These are phyloP conservation scores for Penicillium bialowiezense DNA, from an alignment of 495 filamentous ascomycete genomes.

Conservation along the genomic window DNA sequence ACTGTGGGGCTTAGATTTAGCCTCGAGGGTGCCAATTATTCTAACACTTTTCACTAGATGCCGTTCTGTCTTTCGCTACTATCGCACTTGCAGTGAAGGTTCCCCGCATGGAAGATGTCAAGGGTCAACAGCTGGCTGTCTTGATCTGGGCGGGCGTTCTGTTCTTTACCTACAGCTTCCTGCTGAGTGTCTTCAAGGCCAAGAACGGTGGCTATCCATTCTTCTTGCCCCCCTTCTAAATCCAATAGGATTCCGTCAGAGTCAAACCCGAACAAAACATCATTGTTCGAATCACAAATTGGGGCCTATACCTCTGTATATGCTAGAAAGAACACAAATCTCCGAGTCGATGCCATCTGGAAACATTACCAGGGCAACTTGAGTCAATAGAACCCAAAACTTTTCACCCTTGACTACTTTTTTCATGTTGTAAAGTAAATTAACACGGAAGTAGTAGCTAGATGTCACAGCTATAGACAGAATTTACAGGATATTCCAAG, in stretches of 20 bases:
- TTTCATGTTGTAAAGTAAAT: too few species aligned
- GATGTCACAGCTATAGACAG: too few species aligned
- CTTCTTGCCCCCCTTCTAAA: conserved; percentile 82
- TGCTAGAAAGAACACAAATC: not conserved
- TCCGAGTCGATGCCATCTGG: too few species aligned
- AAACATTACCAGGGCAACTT: not conserved
- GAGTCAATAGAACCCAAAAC: not conserved
- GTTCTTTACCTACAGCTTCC: conserved; percentile 84
- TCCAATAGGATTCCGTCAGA: not conserved
- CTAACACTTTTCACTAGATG: conserved; percentile 57
- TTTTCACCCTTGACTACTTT: not conserved
- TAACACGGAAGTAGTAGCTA: too few species aligned
- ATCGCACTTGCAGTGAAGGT: conserved; percentile 90
- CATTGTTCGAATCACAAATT: not conserved
- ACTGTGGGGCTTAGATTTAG: not conserved
- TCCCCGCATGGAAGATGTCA: conserved; percentile 76
- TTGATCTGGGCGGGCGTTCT: conserved; percentile 78
- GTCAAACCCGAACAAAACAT: not conserved
- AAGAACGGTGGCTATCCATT: conserved; percentile 98
- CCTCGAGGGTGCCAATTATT: not conserved
- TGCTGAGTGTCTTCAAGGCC: conserved; percentile 86
- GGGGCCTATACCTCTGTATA: not conserved
- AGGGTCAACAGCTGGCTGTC: conserved; percentile 76
- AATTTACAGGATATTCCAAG: too few species aligned
- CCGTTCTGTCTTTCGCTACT: conserved; percentile 84